These are phyloP conservation scores for Phialophora tarda DNA, from an alignment of 2,329 filamentous ascomycete species.

Conservation along the genomic window DNA sequence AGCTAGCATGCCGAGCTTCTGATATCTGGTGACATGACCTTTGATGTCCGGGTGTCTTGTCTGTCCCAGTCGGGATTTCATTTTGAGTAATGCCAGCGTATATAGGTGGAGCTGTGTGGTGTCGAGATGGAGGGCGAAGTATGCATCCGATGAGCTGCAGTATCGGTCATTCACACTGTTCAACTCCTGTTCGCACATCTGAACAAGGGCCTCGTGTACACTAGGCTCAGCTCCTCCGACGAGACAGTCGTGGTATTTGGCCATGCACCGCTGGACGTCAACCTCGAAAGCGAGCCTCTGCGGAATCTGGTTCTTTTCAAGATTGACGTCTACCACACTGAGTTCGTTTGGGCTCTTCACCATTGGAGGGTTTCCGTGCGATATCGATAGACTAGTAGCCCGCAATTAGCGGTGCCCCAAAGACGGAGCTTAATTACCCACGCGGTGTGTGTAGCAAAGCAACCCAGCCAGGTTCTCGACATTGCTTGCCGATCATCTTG, in stretches of 20 bases:
- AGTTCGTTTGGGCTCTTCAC: conserved; percentile 19
- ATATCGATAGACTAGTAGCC: conserved; percentile 16
- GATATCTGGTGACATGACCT: conserved; percentile 5
- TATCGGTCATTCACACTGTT: conserved; percentile 7
- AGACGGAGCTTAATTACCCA: neutral
- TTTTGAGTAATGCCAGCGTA: conserved; percentile 17
- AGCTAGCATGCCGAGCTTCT: conserved; percentile 18
- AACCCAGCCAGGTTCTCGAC: conserved; percentile 20
- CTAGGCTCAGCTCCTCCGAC: conserved; percentile 12
- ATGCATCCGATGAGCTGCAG: conserved; percentile 6
- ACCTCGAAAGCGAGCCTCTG: conserved; percentile 11
- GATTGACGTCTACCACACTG: conserved; percentile 11
- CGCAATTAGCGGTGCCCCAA: neutral
- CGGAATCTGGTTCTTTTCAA: conserved; percentile 11
- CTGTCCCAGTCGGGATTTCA: conserved; percentile 3
- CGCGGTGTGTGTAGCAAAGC: conserved; percentile 17
- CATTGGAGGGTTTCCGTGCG: conserved; percentile 11
- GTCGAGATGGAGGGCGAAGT: conserved; percentile 6
- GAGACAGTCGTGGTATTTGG: conserved; percentile 20
- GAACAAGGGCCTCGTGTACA: conserved; percentile 17
- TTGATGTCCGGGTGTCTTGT: neutral
- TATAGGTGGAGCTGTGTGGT: conserved; percentile 21
- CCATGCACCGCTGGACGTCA: conserved; percentile 18
- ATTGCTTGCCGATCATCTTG: conserved; percentile 12
- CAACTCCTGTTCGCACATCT: conserved; percentile 22